These are phyloP conservation scores for Forsythia viridissima DNA, from an alignment of 257 asterid genomes.

Conservation along the genomic window DNA sequence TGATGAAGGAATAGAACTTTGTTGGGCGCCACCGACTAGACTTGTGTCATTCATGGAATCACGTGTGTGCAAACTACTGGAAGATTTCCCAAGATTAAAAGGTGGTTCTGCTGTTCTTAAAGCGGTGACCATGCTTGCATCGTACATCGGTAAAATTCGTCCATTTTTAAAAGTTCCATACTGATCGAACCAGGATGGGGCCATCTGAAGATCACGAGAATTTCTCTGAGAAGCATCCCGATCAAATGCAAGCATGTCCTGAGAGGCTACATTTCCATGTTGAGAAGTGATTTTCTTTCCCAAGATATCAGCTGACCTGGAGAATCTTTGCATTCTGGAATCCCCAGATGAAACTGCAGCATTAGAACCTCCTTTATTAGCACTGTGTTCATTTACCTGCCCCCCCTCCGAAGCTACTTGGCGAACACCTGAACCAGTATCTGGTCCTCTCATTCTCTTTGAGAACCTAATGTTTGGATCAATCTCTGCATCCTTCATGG, in stretches of 20 bases:
- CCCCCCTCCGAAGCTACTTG: constrained; percentile 32
- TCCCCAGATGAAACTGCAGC: constrained; percentile 46
- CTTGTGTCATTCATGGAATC: constrained; percentile 44
- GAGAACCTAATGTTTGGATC: constrained; percentile 60
- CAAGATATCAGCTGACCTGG: constrained; percentile 39
- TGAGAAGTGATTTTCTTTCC: constrained; percentile 40
- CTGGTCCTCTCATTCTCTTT: constrained; percentile 67
- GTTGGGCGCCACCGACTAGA: constrained; percentile 32
- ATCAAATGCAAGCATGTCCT: constrained; percentile 34
- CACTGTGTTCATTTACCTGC: constrained; percentile 43
- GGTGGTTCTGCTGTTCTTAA: constrained; percentile 44
- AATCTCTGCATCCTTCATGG: constrained; percentile 43
- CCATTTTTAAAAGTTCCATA: constrained; percentile 63
- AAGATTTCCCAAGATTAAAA: constrained; percentile 41
- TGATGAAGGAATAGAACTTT: constrained; percentile 35
- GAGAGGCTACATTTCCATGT: constrained; percentile 48
- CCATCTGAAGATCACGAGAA: constrained; percentile 61
- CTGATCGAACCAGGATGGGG: constrained; percentile 80
- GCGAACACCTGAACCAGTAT: constrained; percentile 38
- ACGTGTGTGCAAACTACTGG: constrained; percentile 37
- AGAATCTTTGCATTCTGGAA: constrained; percentile 41
- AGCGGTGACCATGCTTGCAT: constrained; percentile 37
- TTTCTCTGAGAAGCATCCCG: constrained; percentile 35
- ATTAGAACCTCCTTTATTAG: constrained; percentile 39
- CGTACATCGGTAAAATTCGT: constrained; percentile 43